Conservation (phyloP, 2,329 filamentous ascomycete genomes). For the Ophiostoma pallidulum region DNA sequence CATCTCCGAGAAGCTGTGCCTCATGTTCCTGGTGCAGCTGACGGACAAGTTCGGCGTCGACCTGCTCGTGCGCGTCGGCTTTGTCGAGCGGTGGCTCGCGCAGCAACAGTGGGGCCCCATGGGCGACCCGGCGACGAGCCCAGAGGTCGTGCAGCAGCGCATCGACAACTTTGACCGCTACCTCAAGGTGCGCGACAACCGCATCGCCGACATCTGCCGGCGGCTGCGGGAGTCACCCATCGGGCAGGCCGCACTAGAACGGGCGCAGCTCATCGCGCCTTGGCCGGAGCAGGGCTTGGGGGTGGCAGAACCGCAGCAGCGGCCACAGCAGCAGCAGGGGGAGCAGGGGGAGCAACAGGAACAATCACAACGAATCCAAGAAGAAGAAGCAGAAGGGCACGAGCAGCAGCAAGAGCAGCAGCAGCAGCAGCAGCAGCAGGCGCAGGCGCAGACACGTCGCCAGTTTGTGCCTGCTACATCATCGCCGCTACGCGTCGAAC, state of each 20-base stretch:
- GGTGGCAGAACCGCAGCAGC: neutral
- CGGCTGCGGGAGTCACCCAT: slow-evolving; percentile 38
- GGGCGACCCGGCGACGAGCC: slow-evolving; percentile 21
- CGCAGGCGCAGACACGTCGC: neutral
- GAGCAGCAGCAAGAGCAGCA: slow-evolving; percentile 26
- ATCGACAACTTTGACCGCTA: slow-evolving; percentile 45
- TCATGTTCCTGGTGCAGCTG: slow-evolving; percentile 49
- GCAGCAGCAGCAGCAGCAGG: neutral
- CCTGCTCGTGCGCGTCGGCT: slow-evolving; percentile 50
- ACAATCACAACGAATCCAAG: no score
- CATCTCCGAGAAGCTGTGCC: slow-evolving; percentile 49
- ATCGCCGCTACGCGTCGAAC: neutral
- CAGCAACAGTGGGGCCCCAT: slow-evolving; percentile 57
- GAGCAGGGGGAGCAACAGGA: no score
- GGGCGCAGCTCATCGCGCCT: slow-evolving; percentile 37
- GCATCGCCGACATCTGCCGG: slow-evolving; percentile 42
- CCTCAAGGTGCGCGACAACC: slow-evolving; percentile 40
- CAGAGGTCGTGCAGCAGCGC: slow-evolving; percentile 31
- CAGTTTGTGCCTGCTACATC: neutral
- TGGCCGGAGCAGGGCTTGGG: no score
- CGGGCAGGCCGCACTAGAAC: slow-evolving; percentile 44
- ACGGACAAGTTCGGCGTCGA: slow-evolving; percentile 49
- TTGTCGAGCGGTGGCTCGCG: slow-evolving; percentile 65
- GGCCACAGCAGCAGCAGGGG: neutral
- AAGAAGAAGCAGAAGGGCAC: neutral